Evolutionary conservation across 179 eudicot genomes (phyloP).

Genomic region (Actinidia polygama): DNA sequence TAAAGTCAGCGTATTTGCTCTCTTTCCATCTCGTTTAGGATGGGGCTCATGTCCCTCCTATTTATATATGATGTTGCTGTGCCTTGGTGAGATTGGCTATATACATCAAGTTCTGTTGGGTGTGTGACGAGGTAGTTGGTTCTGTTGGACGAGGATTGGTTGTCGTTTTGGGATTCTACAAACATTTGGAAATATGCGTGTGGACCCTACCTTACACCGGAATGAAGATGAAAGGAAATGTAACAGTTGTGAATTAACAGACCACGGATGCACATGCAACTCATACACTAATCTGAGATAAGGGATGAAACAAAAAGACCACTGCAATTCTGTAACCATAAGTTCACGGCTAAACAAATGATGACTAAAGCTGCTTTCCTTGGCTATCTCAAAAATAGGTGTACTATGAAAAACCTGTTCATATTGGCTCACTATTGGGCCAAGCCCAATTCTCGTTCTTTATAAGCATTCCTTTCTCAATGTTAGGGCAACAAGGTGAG

Average conservation of each 20-base stretch:
- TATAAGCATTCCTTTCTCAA: no score
- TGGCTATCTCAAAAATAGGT: no score
- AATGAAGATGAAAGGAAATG: background rate
- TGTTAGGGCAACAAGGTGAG: no score
- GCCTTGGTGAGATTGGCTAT: slow-evolving; percentile 30
- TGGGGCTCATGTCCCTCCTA: slow-evolving; percentile 34
- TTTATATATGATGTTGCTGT: slow-evolving; percentile 25
- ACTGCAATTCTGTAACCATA: no score
- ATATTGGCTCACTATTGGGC: no score
- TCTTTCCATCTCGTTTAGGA: slow-evolving; percentile 45
- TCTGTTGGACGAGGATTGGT: slow-evolving; percentile 32
- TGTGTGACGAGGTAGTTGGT: slow-evolving; percentile 32
- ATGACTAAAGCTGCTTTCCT: no score
- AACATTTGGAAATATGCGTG: slow-evolving; percentile 69
- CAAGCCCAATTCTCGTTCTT: no score
- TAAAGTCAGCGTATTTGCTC: slow-evolving; percentile 38
- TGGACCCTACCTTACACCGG: slow-evolving; percentile 70
- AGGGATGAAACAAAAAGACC: background rate
- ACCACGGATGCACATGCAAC: background rate
- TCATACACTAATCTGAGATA: background rate
- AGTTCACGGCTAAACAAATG: no score
- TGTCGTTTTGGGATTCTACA: slow-evolving; percentile 50
- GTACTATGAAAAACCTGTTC: no score
- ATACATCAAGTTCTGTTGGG: slow-evolving; percentile 43
- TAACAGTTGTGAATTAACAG: background rate